Base-by-base conservation (phyloP, 352 stramenopile genomes). In the Detonula confervacea region DNA sequence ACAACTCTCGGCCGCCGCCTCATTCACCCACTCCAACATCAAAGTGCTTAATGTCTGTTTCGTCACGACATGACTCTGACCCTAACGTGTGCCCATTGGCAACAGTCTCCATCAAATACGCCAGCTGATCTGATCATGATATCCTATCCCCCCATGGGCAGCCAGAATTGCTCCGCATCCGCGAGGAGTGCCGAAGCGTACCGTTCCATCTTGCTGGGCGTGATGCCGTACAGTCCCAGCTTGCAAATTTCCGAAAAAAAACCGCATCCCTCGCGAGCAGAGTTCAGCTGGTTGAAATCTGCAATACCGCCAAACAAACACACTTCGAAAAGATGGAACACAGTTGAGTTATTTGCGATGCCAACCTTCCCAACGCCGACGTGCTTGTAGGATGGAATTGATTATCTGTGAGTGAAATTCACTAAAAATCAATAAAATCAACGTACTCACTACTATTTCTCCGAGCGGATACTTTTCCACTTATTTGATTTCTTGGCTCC, bases 201-300 rank as follows among this genome's bases (percentile, higher is more conserved):
- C 47, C 93, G 77, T 44, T 94, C 86, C 78, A 97, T 91, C 80
- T 97, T 93, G 16, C 84, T 84, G 35, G 80, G 77, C 3, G 93
- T 96, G 0, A 96, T 84, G 46, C 93, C 92, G 72, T 92, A 91
- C 46, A 95, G 49, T 60, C 92, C 94, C 29, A 97, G 64, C 57
- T 94, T 90, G 33, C 91, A 76, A 66, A 96, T 95, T 83, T 97
- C 94, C 0, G 88, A 87, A 30, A 97, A 96, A 11, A 96, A 91
- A 6, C 92, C 92, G 68, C 94, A 96, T 35, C 90, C 94, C 83
- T 97, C 94, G 14, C 94, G 81, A 29, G 93, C 90, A n/a, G 87
- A 95, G 84, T 96, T 92, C 3, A 97, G 78, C 77, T 96, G 91
- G 80, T 97, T 96, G 76, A 96, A 96, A 83, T 96, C 94, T 1